phyloP scores from a whole-genome alignment of 305 asterid species.

The Nicotiana rustica region DNA sequence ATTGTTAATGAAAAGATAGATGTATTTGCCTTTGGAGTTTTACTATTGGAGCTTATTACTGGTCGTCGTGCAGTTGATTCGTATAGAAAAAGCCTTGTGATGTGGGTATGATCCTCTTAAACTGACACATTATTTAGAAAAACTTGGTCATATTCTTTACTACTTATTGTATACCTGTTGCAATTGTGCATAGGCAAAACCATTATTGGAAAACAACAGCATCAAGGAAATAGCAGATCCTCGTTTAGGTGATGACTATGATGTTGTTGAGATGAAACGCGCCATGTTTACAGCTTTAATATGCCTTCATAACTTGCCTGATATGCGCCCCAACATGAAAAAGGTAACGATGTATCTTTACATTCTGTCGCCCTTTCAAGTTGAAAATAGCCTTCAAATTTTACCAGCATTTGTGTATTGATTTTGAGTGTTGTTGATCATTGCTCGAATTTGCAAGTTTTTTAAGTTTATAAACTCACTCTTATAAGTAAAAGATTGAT shows the following conservation, averaged over 20 bases:
- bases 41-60: slow-evolving; percentile 88
- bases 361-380: neutral
- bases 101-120: slow-evolving; percentile 74
- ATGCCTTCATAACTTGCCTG: slow-evolving; percentile 88
- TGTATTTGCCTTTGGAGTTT: slow-evolving; percentile 93
- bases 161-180: neutral
- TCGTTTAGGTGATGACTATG: slow-evolving; percentile 60
- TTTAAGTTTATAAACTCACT: neutral
- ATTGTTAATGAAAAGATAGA: slow-evolving; percentile 88
- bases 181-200: slow-evolving; percentile 71
- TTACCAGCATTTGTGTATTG: neutral
- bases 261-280: slow-evolving; percentile 71
- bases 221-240: slow-evolving; percentile 82
- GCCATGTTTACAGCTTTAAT: slow-evolving; percentile 80
- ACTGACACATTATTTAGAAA: neutral
- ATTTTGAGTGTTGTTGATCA: neutral
- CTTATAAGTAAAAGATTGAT: neutral
- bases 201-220: slow-evolving; percentile 70
- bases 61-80: slow-evolving; percentile 96
- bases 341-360: slow-evolving; percentile 51
- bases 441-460: neutral
- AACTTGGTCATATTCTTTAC: neutral
- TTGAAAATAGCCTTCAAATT: neutral
- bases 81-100: slow-evolving; percentile 79
- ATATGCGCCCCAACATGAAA: slow-evolving; percentile 85